phyloP scores from a whole-genome alignment of 495 filamentous ascomycete species.

The Aspergillus sclerotiicarbonarius region DNA sequence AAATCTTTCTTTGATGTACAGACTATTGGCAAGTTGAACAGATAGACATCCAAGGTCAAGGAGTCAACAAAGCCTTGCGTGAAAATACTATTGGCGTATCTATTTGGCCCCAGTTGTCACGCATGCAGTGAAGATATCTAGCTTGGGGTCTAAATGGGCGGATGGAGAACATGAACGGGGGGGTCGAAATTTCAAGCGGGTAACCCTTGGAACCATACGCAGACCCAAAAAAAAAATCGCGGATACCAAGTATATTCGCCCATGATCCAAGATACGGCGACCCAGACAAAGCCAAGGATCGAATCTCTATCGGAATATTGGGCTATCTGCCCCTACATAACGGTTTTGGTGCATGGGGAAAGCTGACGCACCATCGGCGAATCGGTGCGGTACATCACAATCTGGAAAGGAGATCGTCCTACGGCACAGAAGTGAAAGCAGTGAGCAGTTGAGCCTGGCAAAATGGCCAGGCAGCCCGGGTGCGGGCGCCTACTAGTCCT shows the following conservation, averaged over 20 bases:
- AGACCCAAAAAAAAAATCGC: not conserved
- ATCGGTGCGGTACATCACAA: not conserved
- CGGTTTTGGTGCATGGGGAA: constrained; percentile 2
- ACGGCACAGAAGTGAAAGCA: not conserved
- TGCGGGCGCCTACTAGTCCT: not conserved
- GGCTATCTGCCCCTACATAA: not conserved
- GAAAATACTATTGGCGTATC: not conserved
- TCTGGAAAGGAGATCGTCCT: not conserved
- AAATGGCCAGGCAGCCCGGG: not conserved
- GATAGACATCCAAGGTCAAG: not conserved
- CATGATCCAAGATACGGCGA: not conserved
- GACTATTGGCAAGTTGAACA: not conserved
- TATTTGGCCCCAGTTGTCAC: not conserved
- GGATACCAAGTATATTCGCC: not conserved
- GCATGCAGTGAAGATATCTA: not conserved
- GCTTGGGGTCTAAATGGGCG: not conserved
- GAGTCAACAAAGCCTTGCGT: not conserved
- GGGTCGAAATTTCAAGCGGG: not conserved
- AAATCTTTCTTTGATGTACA: not conserved
- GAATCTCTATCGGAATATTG: constrained; percentile 7
- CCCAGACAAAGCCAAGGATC: not conserved
- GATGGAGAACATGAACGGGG: not conserved
- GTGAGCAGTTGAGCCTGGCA: not conserved
- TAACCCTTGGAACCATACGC: not conserved
- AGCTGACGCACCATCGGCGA: not conserved